Evolutionary conservation across 1,284 basidiomycete species (phyloP).

Genomic region (Kalmanozyma brasiliensis): DNA sequence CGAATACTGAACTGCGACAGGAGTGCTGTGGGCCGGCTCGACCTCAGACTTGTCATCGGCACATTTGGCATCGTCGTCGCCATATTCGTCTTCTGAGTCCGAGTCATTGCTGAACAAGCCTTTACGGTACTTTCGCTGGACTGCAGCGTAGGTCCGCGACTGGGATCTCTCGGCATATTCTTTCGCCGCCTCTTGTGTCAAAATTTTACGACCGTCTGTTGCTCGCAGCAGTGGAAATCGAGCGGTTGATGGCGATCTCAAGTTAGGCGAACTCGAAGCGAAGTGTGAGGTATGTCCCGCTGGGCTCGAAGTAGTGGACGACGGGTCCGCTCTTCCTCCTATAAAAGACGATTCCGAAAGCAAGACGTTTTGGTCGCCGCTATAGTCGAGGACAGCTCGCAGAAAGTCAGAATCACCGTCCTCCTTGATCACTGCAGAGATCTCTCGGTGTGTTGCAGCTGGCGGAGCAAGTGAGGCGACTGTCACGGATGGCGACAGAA

Average conservation of each 20-base stretch:
- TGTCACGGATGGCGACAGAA: slow-evolving; percentile 5
- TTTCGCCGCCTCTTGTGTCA: slow-evolving; percentile 32
- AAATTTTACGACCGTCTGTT: slow-evolving; percentile 27
- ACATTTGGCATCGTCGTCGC: slow-evolving; percentile 29
- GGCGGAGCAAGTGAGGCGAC: background rate
- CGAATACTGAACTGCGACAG: background rate
- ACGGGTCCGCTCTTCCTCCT: slow-evolving; percentile 35
- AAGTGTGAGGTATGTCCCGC: slow-evolving; percentile 20
- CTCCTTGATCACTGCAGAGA: slow-evolving; percentile 36
- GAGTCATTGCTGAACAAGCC: slow-evolving; percentile 36
- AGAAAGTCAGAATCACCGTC: slow-evolving; percentile 54
- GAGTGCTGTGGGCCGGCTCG: background rate
- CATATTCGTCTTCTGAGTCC: slow-evolving; percentile 60
- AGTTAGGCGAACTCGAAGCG: slow-evolving; percentile 10
- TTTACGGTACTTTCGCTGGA: slow-evolving; percentile 24
- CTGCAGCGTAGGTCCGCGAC: slow-evolving; percentile 11
- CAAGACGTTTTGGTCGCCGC: slow-evolving; percentile 17
- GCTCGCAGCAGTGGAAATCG: slow-evolving; percentile 15
- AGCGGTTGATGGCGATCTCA: background rate
- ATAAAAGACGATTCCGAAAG: slow-evolving; percentile 15
- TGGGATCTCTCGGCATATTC: slow-evolving; percentile 17
- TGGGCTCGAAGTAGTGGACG: slow-evolving; percentile 34
- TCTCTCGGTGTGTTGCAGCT: slow-evolving; percentile 18
- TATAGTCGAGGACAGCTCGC: slow-evolving; percentile 53
- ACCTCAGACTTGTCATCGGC: slow-evolving; percentile 3